Base-by-base conservation (phyloP, 2,329 filamentous ascomycete genomes). In the Bertia moriformis region DNA sequence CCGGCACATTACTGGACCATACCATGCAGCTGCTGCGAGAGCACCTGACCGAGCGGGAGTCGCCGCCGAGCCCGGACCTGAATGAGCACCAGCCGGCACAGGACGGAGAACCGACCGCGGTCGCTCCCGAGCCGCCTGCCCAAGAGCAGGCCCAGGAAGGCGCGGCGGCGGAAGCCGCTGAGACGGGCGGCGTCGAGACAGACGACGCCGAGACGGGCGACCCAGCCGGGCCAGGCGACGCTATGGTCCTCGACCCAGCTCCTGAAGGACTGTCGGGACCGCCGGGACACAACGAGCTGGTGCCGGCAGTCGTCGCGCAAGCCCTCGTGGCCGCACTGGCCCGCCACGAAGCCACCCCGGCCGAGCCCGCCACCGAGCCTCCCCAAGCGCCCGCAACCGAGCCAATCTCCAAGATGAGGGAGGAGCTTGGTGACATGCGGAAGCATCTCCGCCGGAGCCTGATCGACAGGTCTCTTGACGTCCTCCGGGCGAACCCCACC, bases 381-480 rank as follows among this genome's bases (percentile, higher is more conserved):
- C 38, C 43, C 14, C 14, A 7, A 18, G 10, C n/a, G 12, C 7
- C 10, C 12, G 13, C 38, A 10, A 5, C 19, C n/a, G 19, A 13
- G 13, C 12, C 13, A 7, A 44, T 61, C 2, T 55, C 58, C 39
- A 57, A 77, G 20, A 82, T 83, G 0, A 68, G 87, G 41, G 84
- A 95, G 41, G 81, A 87, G 45, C 66, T 98, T 4, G 84, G 94
- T 44, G 71, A 73, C 20, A 73, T 84, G 55, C 78, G 91, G 36
- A 66, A 71, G 3, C 70, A 67, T 14, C 66, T 96, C 29, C 75
- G 85, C 29, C 67, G 74, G 15, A 79, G 84, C 41, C 61, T 96
- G 40, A 88, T 96, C 42, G 88, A 94, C 49, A 82, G 86, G 42
- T 93, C 84, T 46, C 66, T 98, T 17, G 88, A 95, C 49, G 78